These are phyloP conservation scores for Xerocomus amazonicus DNA, from an alignment of 1,284 basidiomycete species.

Conservation along the genomic window DNA sequence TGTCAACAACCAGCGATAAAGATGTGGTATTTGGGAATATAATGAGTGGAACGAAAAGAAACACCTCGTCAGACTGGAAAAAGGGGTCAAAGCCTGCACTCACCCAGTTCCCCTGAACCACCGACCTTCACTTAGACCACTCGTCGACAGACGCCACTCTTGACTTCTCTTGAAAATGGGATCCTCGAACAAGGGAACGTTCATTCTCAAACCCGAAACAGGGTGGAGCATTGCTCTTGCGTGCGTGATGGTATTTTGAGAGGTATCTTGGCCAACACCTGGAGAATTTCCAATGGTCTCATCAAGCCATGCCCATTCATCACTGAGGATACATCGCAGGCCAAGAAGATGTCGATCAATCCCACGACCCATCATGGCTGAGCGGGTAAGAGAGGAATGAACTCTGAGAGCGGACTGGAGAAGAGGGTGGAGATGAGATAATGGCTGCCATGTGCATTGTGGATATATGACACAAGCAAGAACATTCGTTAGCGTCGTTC, in stretches of 20 bases:
- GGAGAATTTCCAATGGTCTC: slow-evolving; percentile 1
- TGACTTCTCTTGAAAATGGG: slow-evolving; percentile 74
- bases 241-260: slow-evolving; percentile 28
- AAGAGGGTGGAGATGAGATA: slow-evolving; percentile 19
- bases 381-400: slow-evolving; percentile 76
- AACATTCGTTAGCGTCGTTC: not conserved
- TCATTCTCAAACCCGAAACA: slow-evolving; percentile 24
- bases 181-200: slow-evolving; percentile 68
- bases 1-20: slow-evolving; percentile 8
- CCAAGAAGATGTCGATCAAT: slow-evolving; percentile 93
- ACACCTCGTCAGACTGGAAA: not conserved
- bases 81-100: slow-evolving; percentile 20
- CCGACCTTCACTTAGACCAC: slow-evolving; percentile 83
- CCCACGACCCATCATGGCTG: slow-evolving; percentile 81
- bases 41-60: not conserved
- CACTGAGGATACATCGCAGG: slow-evolving; percentile 63
- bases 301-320: slow-evolving; percentile 34
- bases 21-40: not conserved
- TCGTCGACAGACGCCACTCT: slow-evolving; percentile 91
- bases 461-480: not conserved
- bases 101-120: slow-evolving; percentile 89
- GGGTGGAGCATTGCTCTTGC: not conserved
- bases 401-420: slow-evolving; percentile 68
- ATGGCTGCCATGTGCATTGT: slow-evolving; percentile 11
- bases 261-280: slow-evolving; percentile 3